phyloP scores from a whole-genome alignment of 306 rosid species.

The Prunus davidiana region DNA sequence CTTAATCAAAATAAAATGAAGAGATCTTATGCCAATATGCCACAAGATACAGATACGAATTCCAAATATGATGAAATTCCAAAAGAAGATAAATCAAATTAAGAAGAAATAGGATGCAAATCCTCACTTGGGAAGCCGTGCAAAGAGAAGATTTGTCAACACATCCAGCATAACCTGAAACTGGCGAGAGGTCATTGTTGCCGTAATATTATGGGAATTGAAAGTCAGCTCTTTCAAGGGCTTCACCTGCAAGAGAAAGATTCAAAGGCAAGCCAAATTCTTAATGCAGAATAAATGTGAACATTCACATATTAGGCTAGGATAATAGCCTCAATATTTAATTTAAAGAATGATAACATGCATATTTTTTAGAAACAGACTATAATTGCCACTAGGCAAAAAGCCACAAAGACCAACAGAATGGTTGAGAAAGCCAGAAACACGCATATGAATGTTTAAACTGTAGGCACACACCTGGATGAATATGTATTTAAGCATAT shows the following conservation, averaged over 20 bases:
- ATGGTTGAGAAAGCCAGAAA: background rate
- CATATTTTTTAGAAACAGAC: too few species aligned
- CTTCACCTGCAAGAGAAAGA: conserved; percentile 72
- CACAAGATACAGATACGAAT: background rate
- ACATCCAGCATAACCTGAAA: conserved; percentile 97
- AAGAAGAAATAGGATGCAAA: conserved; percentile 16
- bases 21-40: conserved; percentile 7
- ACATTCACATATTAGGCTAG: background rate
- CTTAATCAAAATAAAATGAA: background rate
- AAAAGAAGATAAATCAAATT: conserved; percentile 4
- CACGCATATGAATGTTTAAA: background rate
- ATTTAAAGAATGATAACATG: background rate
- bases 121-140: conserved; percentile 89
- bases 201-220: conserved; percentile 80
- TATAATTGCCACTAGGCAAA: too few species aligned
- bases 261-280: conserved; percentile 7
- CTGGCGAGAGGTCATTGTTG: conserved; percentile 98
- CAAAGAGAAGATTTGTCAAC: conserved; percentile 90
- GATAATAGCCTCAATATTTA: background rate
- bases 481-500: background rate
- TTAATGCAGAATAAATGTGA: background rate
- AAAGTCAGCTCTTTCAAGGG: conserved; percentile 91
- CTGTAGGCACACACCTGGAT: background rate
- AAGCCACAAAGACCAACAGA: too few species aligned
- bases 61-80: background rate